phyloP scores from a whole-genome alignment of 768 basidiomycete species.

The Hericium alpestre region DNA sequence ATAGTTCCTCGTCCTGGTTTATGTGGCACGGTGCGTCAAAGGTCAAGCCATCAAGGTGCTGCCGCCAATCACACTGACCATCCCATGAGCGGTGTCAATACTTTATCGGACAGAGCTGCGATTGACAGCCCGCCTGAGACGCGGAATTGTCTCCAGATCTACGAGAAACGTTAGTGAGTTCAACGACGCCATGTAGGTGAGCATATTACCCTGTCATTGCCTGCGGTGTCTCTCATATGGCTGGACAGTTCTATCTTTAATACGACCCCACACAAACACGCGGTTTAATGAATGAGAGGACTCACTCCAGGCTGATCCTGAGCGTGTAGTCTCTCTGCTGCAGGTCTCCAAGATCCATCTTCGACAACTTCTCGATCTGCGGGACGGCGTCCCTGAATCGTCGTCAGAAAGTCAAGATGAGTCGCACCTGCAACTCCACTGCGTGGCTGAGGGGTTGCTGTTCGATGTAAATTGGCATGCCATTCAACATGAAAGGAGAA shows the following conservation, averaged over 20 bases:
- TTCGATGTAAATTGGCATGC: neutral
- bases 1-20: neutral
- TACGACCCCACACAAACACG: too few relatives aligned
- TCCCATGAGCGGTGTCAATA: conserved; percentile 2
- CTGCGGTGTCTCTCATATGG: neutral
- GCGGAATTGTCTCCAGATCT: conserved; percentile 4
- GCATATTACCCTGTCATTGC: neutral
- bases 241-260: neutral
- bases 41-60: neutral
- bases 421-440: neutral
- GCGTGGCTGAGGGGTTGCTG: neutral
- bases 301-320: conserved; percentile 1
- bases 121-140: conserved; percentile 2
- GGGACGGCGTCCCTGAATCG: neutral
- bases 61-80: neutral
- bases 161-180: neutral
- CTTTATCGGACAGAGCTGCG: conserved; percentile 1
- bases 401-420: neutral
- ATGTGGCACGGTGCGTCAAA: neutral
- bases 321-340: neutral
- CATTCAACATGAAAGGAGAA: neutral
- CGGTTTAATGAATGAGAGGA: neutral
- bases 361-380: neutral
- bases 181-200: neutral
- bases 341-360: neutral